A percentile compares a stretch with the other conserved stretches of the same genome.
phyloP scores from a whole-genome alignment of 257 asterid species.

The Solanum ossicruentum region DNA sequence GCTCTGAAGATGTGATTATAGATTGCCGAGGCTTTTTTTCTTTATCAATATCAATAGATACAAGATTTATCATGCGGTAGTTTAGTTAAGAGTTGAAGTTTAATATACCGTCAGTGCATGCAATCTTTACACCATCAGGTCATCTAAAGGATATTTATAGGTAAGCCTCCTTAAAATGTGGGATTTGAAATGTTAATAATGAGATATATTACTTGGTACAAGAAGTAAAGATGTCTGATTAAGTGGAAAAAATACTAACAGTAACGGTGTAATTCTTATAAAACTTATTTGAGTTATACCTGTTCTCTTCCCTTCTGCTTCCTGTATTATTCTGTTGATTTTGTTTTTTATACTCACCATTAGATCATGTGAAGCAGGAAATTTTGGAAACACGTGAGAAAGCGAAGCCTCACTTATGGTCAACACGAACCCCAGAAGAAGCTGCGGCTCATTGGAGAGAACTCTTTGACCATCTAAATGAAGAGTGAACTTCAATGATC shows the following conservation, averaged over 20 bases:
- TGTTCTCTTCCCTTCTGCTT: background rate
- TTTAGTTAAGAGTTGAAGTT: background rate
- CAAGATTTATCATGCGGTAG: background rate
- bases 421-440: slow-evolving; percentile 39
- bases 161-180: background rate
- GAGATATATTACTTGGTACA: background rate
- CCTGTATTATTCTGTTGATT: background rate
- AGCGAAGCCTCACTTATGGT: slow-evolving; percentile 39
- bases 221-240: background rate
- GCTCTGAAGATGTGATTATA: background rate
- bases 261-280: background rate
- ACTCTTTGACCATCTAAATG: slow-evolving; percentile 29
- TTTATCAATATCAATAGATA: background rate
- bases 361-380: slow-evolving; percentile 1
- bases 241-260: background rate
- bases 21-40: background rate
- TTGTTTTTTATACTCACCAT: background rate
- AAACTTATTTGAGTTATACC: too few species aligned
- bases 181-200: background rate
- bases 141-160: background rate
- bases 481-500: background rate
- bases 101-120: background rate
- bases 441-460: slow-evolving; percentile 30
- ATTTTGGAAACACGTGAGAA: slow-evolving; percentile 32
- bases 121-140: background rate